These are phyloP conservation scores for Endotrypanum monterogeii DNA, from an alignment of 208 protist genomes.

Conservation along the genomic window DNA sequence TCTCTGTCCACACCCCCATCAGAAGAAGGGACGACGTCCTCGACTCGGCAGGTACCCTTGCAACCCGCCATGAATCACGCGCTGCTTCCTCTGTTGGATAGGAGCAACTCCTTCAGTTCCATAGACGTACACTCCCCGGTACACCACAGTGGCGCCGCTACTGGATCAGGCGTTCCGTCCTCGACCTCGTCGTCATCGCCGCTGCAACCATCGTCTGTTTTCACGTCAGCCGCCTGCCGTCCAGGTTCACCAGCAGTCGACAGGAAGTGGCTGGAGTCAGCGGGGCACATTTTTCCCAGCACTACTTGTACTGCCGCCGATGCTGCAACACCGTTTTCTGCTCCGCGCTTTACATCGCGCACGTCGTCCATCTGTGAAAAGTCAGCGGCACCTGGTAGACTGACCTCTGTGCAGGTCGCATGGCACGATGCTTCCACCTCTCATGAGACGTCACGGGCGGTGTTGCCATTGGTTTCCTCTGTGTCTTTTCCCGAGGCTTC, in stretches of 20 bases:
- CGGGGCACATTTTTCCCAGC: not conserved
- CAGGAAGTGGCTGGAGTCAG: not conserved
- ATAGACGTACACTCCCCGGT: not conserved
- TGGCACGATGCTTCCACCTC: not conserved
- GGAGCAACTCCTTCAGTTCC: not conserved
- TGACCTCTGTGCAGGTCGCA: not conserved
- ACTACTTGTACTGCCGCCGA: not conserved
- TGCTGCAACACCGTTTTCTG: not conserved
- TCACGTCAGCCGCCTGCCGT: conserved; percentile 19
- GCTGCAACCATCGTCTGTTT: conserved; percentile 10
- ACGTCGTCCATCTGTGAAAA: not conserved
- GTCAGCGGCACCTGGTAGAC: not conserved
- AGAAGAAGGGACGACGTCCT: not conserved
- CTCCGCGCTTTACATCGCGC: not conserved
- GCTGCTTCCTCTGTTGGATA: not conserved
- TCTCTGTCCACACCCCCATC: not conserved
- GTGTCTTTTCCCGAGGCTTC: not conserved
- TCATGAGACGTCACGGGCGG: not conserved
- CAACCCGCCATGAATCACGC: conserved; percentile 10
- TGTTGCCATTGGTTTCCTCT: not conserved
- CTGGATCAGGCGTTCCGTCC: not conserved
- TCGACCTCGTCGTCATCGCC: conserved; percentile 6
- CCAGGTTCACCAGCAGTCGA: conserved; percentile 2
- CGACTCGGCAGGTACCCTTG: not conserved
- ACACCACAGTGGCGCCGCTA: not conserved